These are phyloP conservation scores for Ceratobasidium papillatum DNA, from an alignment of 1,284 basidiomycete genomes.

Conservation along the genomic window DNA sequence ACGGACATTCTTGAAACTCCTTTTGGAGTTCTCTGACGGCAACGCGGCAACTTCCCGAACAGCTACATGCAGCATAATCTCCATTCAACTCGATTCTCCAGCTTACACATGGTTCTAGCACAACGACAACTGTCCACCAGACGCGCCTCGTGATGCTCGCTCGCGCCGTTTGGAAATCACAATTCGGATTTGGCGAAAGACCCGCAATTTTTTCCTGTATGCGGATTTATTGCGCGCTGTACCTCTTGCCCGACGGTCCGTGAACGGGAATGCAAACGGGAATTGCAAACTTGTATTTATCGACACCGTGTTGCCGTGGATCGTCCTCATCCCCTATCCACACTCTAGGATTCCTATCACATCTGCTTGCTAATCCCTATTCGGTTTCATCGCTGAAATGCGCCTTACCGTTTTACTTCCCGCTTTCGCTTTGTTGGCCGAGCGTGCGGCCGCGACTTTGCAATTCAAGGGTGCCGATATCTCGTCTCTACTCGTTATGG, in stretches of 20 bases:
- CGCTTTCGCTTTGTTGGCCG: slow-evolving; percentile 5
- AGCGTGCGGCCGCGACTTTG: slow-evolving; percentile 48
- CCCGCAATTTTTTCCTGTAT: neutral
- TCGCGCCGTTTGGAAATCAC: slow-evolving; percentile 5
- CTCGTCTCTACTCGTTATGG: slow-evolving; percentile 65
- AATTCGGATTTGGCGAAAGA: neutral
- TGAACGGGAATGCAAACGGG: slow-evolving; percentile 1
- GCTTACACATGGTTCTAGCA: neutral
- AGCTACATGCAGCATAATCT: neutral
- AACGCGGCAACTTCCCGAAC: neutral
- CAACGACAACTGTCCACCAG: neutral
- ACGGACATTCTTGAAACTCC: neutral
- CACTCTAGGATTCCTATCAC: neutral
- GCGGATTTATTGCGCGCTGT: neutral
- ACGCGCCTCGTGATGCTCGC: neutral
- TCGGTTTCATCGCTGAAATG: neutral
- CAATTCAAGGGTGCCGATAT: slow-evolving; percentile 67
- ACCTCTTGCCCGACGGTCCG: neutral
- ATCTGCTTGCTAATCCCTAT: neutral
- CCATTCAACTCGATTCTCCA: neutral
- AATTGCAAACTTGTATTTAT: slow-evolving; percentile 5
- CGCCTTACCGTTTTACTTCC: neutral
- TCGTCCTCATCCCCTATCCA: neutral
- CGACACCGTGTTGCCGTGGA: neutral
- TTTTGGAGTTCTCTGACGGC: neutral